phyloP scores from a whole-genome alignment of 2,329 filamentous ascomycete genomes.

The Ascochyta rabiei region DNA sequence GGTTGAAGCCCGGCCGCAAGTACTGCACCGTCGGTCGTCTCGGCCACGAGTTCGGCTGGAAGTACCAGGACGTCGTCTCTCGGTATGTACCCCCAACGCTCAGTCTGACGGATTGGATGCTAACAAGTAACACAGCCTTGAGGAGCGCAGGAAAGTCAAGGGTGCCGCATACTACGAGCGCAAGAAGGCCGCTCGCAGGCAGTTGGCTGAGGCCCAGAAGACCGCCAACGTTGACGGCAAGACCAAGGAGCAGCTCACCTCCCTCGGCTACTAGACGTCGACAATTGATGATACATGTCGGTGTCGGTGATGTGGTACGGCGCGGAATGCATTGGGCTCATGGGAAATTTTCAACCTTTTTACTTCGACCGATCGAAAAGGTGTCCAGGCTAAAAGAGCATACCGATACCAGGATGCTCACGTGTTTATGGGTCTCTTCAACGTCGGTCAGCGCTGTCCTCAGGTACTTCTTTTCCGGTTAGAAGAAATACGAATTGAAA shows the following conservation, averaged over 20 bases:
- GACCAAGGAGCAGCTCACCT: constrained; percentile 85
- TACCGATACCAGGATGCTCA: constrained; percentile 43
- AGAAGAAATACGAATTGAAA: constrained; percentile 50
- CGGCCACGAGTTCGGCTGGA: constrained; percentile 99
- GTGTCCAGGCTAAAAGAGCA: constrained; percentile 50
- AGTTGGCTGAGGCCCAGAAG: constrained; percentile 92
- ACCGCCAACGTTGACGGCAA: constrained; percentile 84
- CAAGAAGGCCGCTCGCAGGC: constrained; percentile 95
- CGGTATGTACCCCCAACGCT: constrained; percentile 68
- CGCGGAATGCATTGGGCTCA: constrained; percentile 48
- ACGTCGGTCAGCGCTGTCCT: constrained; percentile 44
- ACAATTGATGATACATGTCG: constrained; percentile 40
- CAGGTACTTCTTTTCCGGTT: constrained; percentile 45
- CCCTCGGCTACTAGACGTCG: constrained; percentile 82
- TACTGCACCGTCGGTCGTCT: constrained; percentile 99
- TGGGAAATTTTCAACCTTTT: constrained; percentile 46
- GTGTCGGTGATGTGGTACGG: constrained; percentile 42
- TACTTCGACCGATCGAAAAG: constrained; percentile 46
- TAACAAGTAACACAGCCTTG: constrained; percentile 69
- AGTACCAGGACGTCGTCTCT: constrained; percentile 99
- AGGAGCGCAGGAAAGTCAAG: constrained; percentile 99
- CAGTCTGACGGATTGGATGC: constrained; percentile 2
- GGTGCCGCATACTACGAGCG: constrained; percentile 98
- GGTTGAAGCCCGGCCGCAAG: constrained; percentile 98
- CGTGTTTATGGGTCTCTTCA: constrained; percentile 49